A percentile compares a stretch with the other conserved stretches of the same genome.
Conservation (phyloP, 768 basidiomycete genomes). For the Pisolithus albus region DNA sequence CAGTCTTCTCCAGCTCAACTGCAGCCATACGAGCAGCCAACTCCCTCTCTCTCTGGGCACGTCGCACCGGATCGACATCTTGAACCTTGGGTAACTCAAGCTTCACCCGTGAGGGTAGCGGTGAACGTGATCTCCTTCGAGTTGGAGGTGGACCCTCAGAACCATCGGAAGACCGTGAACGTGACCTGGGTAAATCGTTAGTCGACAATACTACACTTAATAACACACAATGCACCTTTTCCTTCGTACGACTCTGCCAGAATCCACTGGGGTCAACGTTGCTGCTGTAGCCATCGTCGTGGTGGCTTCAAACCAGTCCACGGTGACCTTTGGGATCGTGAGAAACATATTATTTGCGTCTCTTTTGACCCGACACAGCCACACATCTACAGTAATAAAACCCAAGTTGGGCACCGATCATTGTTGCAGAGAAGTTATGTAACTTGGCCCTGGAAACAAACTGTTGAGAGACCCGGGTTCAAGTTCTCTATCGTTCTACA, state of each 20-base stretch:
- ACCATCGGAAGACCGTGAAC: constrained; percentile 36
- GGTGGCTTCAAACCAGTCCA: not conserved
- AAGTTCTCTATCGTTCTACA: too few species aligned
- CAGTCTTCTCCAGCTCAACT: constrained; percentile 55
- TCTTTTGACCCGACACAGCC: too few species aligned
- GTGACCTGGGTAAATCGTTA: constrained; percentile 34
- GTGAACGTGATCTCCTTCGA: constrained; percentile 38
- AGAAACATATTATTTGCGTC: too few species aligned
- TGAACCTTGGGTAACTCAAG: constrained; percentile 43
- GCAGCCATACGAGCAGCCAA: constrained; percentile 65
- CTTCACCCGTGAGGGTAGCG: constrained; percentile 24
- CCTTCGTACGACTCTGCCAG: constrained; percentile 36
- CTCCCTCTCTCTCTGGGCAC: constrained; percentile 73
- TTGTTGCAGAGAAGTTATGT: too few species aligned
- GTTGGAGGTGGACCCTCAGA: constrained; percentile 32
- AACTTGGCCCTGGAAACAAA: too few species aligned
- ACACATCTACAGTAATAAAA: too few species aligned
- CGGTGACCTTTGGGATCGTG: too few species aligned
- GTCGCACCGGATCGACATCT: constrained; percentile 73
- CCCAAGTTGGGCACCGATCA: too few species aligned
- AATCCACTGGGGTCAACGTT: constrained; percentile 6
- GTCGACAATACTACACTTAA: not conserved
- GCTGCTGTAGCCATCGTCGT: constrained; percentile 37
- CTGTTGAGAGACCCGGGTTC: too few species aligned
- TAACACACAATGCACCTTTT: constrained; percentile 27